Evolutionary conservation across 2,329 filamentous ascomycete species (phyloP).

Genomic region (Fusarium transvaalense): DNA sequence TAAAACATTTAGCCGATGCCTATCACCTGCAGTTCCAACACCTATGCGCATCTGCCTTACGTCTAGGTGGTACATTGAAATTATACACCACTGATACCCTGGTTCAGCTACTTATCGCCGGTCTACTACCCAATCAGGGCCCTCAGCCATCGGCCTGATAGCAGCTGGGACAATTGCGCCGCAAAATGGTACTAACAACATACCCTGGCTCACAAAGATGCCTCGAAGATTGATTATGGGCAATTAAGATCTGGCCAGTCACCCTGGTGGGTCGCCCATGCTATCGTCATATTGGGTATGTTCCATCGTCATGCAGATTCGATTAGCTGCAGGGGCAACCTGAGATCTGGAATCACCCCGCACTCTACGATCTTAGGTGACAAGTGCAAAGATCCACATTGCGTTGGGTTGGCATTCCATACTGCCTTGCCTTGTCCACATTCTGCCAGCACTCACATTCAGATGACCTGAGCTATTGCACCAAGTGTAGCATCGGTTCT

Average conservation of each 20-base stretch:
- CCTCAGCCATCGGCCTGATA: constrained; percentile 9
- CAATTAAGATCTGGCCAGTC: constrained; percentile 9
- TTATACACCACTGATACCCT: background rate
- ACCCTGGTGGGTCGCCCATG: constrained; percentile 25
- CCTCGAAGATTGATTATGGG: background rate
- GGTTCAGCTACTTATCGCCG: background rate
- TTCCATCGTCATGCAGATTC: constrained; percentile 38
- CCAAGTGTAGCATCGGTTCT: background rate
- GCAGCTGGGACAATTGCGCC: background rate
- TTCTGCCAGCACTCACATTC: background rate
- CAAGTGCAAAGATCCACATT: constrained; percentile 38
- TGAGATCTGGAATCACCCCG: constrained; percentile 43
- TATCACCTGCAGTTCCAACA: background rate
- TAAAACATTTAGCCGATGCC: background rate
- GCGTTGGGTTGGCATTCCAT: constrained; percentile 9
- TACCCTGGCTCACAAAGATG: background rate
- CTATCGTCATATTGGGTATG: constrained; percentile 25
- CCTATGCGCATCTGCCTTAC: background rate
- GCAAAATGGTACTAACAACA: background rate
- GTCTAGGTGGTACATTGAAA: background rate
- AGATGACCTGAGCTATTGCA: background rate
- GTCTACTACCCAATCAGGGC: background rate
- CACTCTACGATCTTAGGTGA: constrained; percentile 38
- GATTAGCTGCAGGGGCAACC: constrained; percentile 38
- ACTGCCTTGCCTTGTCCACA: background rate